A percentile compares a stretch with the other conserved stretches of the same genome.
phyloP scores from a whole-genome alignment of 202 grass and related monocot genomes.

The Digitaria exilis region DNA sequence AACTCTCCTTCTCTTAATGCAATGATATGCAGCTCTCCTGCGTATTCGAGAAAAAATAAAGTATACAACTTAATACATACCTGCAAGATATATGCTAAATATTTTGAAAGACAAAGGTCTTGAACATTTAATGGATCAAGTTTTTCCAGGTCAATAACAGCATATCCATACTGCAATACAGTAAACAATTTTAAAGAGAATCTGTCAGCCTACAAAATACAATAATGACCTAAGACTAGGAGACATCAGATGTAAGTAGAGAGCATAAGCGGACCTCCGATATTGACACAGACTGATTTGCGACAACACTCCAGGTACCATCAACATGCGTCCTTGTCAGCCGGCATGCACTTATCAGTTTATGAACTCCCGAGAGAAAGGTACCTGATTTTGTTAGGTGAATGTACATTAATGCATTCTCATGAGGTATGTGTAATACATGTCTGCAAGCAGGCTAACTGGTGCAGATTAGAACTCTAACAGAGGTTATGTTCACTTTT shows the following conservation, averaged over 20 bases:
- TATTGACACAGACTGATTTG: conserved; percentile 66
- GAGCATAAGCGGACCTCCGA: conserved; percentile 56
- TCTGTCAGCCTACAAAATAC: not conserved
- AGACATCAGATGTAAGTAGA: conserved; percentile 32
- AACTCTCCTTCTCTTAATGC: too few species aligned
- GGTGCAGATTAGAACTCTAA: not conserved
- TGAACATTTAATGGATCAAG: conserved; percentile 68
- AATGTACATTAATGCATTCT: conserved; percentile 18
- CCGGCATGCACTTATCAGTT: conserved; percentile 71
- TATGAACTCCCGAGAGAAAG: conserved; percentile 68
- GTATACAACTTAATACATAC: conserved; percentile 56
- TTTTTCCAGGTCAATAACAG: conserved; percentile 81
- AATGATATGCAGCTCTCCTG: too few species aligned
- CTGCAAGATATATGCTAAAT: conserved; percentile 75
- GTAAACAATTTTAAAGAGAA: conserved; percentile 5
- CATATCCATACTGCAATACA: conserved; percentile 73
- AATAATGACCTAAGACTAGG: conserved; percentile 26
- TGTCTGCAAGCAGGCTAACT: not conserved
- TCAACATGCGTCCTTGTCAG: conserved; percentile 65
- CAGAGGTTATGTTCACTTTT: not conserved
- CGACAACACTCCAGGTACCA: conserved; percentile 47
- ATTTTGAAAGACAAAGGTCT: conserved; percentile 82
- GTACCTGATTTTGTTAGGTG: conserved; percentile 48
- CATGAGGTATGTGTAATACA: not conserved
- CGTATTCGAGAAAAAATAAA: too few species aligned